A percentile compares a stretch with the other conserved stretches of the same genome.
Conservation (phyloP, 768 basidiomycete genomes). For the Russula brevipes region DNA sequence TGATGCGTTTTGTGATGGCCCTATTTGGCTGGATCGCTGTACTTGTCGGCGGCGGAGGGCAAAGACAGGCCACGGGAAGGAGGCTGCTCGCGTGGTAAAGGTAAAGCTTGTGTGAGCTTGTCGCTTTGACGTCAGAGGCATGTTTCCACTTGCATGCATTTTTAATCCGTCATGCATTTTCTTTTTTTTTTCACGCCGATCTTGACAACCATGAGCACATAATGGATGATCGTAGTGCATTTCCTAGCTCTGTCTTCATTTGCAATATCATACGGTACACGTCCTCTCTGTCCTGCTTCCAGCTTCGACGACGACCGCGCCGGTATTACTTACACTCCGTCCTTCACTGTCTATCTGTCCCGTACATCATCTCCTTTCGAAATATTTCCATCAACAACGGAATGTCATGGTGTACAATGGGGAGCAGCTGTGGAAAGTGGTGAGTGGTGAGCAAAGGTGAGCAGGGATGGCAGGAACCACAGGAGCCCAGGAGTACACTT, state of each 20-base stretch:
- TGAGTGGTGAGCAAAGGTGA: too few species aligned
- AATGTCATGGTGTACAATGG: too few species aligned
- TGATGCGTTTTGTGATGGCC: constrained; percentile 74
- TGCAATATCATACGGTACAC: background rate
- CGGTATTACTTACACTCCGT: too few species aligned
- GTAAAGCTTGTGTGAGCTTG: background rate
- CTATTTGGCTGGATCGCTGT: constrained; percentile 76
- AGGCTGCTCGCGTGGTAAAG: constrained; percentile 11
- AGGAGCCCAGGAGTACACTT: too few species aligned
- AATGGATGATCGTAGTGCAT: constrained; percentile 1
- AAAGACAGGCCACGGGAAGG: constrained; percentile 13
- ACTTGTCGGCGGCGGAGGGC: constrained; percentile 32
- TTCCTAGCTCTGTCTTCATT: too few species aligned
- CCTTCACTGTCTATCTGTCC: too few species aligned
- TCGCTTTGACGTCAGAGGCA: background rate
- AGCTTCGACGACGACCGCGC: too few species aligned
- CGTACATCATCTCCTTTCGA: too few species aligned
- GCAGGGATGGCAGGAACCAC: too few species aligned
- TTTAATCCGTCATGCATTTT: background rate
- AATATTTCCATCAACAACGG: too few species aligned
- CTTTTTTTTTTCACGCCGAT: constrained; percentile 1
- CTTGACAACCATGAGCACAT: background rate
- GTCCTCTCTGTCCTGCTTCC: too few species aligned
- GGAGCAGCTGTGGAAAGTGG: too few species aligned
- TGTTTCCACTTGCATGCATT: constrained; percentile 1